Percentiles rank a stretch among this genome's conserved stretches.
phyloP scores from a whole-genome alignment of 371 early-diverging fungal genomes.

The Mortierella polycephala region DNA sequence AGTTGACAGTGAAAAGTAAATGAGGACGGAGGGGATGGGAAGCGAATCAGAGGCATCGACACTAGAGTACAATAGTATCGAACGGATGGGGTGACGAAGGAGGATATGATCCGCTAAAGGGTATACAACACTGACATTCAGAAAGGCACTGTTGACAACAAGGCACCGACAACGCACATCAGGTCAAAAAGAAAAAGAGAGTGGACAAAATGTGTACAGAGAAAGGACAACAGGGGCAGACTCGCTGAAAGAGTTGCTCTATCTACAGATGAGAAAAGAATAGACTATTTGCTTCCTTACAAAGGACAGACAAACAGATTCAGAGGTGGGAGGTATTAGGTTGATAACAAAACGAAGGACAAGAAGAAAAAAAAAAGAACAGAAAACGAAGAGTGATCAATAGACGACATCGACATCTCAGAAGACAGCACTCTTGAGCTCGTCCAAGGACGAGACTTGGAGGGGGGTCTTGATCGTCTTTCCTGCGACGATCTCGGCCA shows the following conservation, averaged over 20 bases:
- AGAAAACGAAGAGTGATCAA: constrained; percentile 1
- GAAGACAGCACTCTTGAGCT: constrained; percentile 36
- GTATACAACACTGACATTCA: constrained; percentile 7
- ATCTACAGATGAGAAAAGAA: constrained; percentile 14
- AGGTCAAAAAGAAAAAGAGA: neutral
- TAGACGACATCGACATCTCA: constrained; percentile 4
- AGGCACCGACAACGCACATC: neutral
- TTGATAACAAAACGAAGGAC: constrained; percentile 1
- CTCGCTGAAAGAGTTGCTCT: constrained; percentile 12
- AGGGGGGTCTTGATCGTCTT: constrained; percentile 44
- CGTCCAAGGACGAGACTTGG: constrained; percentile 31
- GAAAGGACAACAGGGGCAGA: neutral
- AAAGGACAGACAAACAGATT: neutral
- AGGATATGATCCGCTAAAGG: neutral
- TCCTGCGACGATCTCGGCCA: constrained; percentile 59
- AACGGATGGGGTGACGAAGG: neutral
- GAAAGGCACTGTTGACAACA: neutral
- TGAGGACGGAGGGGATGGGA: too few species aligned
- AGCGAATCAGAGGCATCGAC: too few species aligned
- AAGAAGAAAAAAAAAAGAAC: neutral
- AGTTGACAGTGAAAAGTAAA: too few species aligned
- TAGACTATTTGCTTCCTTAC: neutral
- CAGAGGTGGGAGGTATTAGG: neutral
- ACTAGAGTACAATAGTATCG: too few species aligned
- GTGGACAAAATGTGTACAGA: neutral